Evolutionary conservation across 805 yeast species (phyloP).

Genomic region (Candida boidinii): DNA sequence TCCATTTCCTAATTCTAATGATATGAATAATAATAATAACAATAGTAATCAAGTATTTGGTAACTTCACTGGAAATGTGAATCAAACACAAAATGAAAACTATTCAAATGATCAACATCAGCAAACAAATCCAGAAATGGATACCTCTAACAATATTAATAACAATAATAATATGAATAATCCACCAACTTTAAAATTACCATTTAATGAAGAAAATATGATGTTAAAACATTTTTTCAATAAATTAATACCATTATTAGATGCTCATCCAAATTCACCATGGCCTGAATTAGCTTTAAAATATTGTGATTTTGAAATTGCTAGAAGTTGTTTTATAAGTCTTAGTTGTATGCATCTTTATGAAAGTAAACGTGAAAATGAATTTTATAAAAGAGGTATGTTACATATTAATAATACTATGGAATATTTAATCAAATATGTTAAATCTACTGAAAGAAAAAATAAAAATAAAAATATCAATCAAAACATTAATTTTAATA

Average conservation of each 20-base stretch:
- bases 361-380: slow-evolving; percentile 43
- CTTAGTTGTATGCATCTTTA: slow-evolving; percentile 50
- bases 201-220: slow-evolving; percentile 50
- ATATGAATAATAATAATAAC: neutral
- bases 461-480: neutral
- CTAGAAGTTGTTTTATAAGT: slow-evolving; percentile 49
- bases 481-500: neutral
- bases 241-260: slow-evolving; percentile 41
- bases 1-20: too few species aligned
- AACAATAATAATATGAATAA: slow-evolving; percentile 22
- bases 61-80: too few species aligned
- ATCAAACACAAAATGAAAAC: too few species aligned
- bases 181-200: too few species aligned
- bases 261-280: slow-evolving; percentile 53
- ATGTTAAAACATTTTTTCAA: slow-evolving; percentile 49
- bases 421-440: slow-evolving; percentile 42
- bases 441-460: slow-evolving; percentile 15
- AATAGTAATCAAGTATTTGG: neutral
- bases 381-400: slow-evolving; percentile 43
- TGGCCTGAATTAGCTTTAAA: slow-evolving; percentile 53
- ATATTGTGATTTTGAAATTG: slow-evolving; percentile 50
- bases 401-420: slow-evolving; percentile 47
- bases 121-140: neutral
- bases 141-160: neutral
- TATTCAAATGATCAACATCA: too few species aligned